Percentiles rank a stretch among this genome's conserved stretches.
phyloP scores from a whole-genome alignment of 768 basidiomycete species.

The Lactifluus echinatus region DNA sequence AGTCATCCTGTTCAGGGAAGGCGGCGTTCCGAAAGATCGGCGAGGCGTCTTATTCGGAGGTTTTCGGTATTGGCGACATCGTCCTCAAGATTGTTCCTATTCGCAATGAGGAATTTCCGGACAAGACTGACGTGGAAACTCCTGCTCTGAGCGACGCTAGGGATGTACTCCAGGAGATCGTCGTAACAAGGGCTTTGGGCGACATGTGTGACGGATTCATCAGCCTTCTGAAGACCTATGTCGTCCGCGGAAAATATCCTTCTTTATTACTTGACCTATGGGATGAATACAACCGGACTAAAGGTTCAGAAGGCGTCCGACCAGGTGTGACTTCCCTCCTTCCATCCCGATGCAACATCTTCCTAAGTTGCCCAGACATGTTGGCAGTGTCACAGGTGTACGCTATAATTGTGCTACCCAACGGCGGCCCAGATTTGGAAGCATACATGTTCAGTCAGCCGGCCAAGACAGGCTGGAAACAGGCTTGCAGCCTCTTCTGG shows the following conservation, averaged over 20 bases:
- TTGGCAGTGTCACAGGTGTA: slow-evolving; percentile 75
- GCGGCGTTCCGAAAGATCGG: slow-evolving; percentile 74
- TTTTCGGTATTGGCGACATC: slow-evolving; percentile 82
- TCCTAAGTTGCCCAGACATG: slow-evolving; percentile 41
- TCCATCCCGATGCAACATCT: background rate
- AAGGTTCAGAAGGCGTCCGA: slow-evolving; percentile 75
- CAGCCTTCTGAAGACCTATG: slow-evolving; percentile 68
- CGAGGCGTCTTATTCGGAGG: slow-evolving; percentile 95
- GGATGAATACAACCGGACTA: slow-evolving; percentile 73
- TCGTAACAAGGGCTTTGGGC: slow-evolving; percentile 71
- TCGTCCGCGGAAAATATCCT: slow-evolving; percentile 84
- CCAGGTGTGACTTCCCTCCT: slow-evolving; percentile 48
- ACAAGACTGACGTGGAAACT: slow-evolving; percentile 34
- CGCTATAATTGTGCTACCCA: slow-evolving; percentile 81
- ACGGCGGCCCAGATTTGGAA: slow-evolving; percentile 89
- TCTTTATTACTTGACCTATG: slow-evolving; percentile 68
- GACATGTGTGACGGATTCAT: slow-evolving; percentile 72
- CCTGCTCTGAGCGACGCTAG: slow-evolving; percentile 66
- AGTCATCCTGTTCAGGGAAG: slow-evolving; percentile 24
- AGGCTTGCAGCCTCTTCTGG: slow-evolving; percentile 87
- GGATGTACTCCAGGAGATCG: slow-evolving; percentile 74
- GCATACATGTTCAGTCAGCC: slow-evolving; percentile 58
- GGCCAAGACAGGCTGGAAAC: slow-evolving; percentile 63
- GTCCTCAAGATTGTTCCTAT: slow-evolving; percentile 89
- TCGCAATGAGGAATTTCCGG: slow-evolving; percentile 37